Evolutionary conservation across 2,329 filamentous ascomycete genomes (phyloP), one percentile per base, ranked within the genome.

Genomic region (Trichophyton simii): DNA sequence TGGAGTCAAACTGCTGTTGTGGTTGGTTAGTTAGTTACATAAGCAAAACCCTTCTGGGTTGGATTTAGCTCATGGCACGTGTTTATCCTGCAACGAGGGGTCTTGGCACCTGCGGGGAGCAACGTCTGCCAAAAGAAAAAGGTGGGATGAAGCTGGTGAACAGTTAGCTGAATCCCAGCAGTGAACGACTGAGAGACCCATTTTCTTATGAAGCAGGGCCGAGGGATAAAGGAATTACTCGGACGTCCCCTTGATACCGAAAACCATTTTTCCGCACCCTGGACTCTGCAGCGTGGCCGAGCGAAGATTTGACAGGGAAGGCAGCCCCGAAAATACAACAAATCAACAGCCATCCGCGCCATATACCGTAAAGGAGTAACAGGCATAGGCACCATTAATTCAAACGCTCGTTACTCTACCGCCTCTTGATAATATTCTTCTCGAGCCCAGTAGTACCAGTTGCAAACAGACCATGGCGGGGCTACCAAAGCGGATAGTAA

Each of bases 401-500:
- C 18, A 6, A 57, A n/a, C 54, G 11, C 15, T 22, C 13, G 22
- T n/a, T 9, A 22, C 54, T 11, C 13, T 52, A 25, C 4, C 11
- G 25, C 15, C 46, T 3, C 2, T n/a, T 11, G 46, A 52, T 28
- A 52, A 15, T 13, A 13, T 52, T 52, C 13, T 22, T 28, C 15
- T 15, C 4, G 20, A 28, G 11, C 13, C 20, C 11, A 38, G 20
- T n/a, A 22, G 3, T 57, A 22, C 36, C n/a, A 28, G 34, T 58
- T 20, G 13, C 18, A 22, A 58, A 36, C 60, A 62, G 11, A 60
- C 18, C 80, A 76, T 76, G 89, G 86, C 90, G 28, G 52, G 28
- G 65, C 81, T 99, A 67, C 92, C 94, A 36, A 99, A 99, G 82
- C 83, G 94, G 72, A 99, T 99, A 72, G 83, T 97, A 72, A 99